phyloP scores from a whole-genome alignment of 164 flowering plant species.

The Taxillus chinensis region DNA sequence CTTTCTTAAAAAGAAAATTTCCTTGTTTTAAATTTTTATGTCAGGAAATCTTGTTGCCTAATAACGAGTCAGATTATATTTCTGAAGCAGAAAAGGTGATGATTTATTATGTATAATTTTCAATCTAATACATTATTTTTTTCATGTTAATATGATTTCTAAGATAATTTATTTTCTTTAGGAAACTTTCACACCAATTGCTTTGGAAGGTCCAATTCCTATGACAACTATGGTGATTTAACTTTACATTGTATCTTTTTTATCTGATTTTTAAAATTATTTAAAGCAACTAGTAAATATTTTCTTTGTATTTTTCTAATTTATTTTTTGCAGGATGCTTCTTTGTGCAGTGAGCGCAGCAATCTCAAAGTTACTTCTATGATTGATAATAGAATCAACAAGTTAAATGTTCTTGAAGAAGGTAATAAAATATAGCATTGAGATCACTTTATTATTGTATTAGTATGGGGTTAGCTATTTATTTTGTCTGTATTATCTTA shows the following conservation, averaged over 20 bases:
- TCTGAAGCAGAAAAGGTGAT: too few species aligned
- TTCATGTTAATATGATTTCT: neutral
- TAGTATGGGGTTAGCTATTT: too few species aligned
- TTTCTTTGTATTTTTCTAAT: neutral
- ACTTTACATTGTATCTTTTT: neutral
- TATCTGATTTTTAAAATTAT: neutral
- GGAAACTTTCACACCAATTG: neutral
- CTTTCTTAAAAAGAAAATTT: too few species aligned
- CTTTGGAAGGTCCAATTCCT: neutral
- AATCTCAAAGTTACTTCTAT: constrained; percentile 7
- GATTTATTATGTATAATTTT: too few species aligned
- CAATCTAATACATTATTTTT: neutral
- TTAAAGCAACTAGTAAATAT: neutral
- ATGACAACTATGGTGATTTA: neutral
- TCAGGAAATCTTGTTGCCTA: too few species aligned
- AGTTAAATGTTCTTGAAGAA: constrained; percentile 9
- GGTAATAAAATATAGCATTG: constrained; percentile 4
- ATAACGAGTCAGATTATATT: too few species aligned
- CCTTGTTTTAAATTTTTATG: too few species aligned
- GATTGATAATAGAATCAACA: neutral
- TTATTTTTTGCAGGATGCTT: constrained; percentile 7
- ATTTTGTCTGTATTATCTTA: too few species aligned
- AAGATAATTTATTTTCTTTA: neutral
- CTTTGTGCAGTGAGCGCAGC: constrained; percentile 4
- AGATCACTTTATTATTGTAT: too few species aligned